Base-by-base conservation (phyloP, 352 stramenopile species). In the Pythium rhizo-oryzae region DNA sequence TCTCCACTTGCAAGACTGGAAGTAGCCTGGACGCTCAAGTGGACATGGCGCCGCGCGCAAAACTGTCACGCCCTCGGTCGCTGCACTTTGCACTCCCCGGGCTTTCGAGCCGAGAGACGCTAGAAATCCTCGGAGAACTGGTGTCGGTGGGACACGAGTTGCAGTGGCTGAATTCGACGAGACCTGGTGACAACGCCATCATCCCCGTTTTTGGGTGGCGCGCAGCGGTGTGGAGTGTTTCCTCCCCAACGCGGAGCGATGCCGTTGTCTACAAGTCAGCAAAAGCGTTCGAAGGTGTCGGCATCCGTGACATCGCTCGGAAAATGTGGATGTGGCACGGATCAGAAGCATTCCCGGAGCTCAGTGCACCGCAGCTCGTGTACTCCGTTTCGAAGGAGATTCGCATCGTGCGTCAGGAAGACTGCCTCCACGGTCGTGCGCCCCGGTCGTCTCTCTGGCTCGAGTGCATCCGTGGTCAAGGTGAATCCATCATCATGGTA, bases 151-250 rank as follows among this genome's bases (percentile, higher is more conserved):
- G 59, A 4, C 53, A 65, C 55, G 66, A 72, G 24, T 59, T 72
- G 1, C 55, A 60, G 39, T 72, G 58, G 66, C 47, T 72, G 0
- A 64, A 72, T 30, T 47, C 15, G 8, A 68, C 66, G 0, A 46
- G 54, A 16, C 66, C 66, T 8, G 15, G 33, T 4, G 41, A 49
- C 19, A 24, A 54, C 1, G 23, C 16, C 18, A 59, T 72, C 37
- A 58, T 68, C 35, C 59, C 66, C 0, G 54, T 67, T 6, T 72
- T 72, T 23, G 66, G 66, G 7, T 72, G 66, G 66, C 66, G 66
- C 39, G 28, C 57, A 11, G 58, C 59, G 0, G 44, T 72, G 43
- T 72, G 66, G 66, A 50, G 25, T n/a, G 19, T 67, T 9, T n/a
- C 39, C 3, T 60, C 59, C 0, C 58, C 59, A 6, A 28, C 39